Conservation (phyloP, 305 asterid species). For the Fraxinus sp. region DNA sequence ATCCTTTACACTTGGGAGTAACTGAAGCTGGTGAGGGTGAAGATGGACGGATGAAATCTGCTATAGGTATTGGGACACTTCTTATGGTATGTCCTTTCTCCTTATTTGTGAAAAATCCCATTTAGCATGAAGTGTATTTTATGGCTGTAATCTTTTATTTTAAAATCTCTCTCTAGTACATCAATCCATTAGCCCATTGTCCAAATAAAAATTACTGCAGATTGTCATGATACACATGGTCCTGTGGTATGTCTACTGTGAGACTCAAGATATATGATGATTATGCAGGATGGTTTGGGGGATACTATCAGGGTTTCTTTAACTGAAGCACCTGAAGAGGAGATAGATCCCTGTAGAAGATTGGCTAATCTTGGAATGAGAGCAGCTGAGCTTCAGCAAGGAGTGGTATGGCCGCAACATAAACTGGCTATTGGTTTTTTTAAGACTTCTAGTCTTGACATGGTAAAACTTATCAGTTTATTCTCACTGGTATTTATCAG, state of each 20-base stretch:
- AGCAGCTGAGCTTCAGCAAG: slow-evolving; percentile 90
- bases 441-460: slow-evolving; percentile 17
- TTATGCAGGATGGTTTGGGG: slow-evolving; percentile 87
- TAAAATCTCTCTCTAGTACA: not conserved
- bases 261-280: slow-evolving; percentile 22
- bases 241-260: not conserved
- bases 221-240: not conserved
- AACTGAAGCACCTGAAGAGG: slow-evolving; percentile 93
- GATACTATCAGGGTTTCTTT: slow-evolving; percentile 97
- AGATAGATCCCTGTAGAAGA: slow-evolving; percentile 96
- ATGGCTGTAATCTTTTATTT: slow-evolving; percentile 4
- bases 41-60: slow-evolving; percentile 99
- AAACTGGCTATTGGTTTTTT: slow-evolving; percentile 19
- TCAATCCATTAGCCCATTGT: not conserved
- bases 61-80: slow-evolving; percentile 96
- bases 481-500: slow-evolving; percentile 40
- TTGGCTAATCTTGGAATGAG: slow-evolving; percentile 93
- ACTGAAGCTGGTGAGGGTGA: slow-evolving; percentile 99
- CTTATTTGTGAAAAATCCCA: slow-evolving; percentile 11
- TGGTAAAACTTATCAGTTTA: slow-evolving; percentile 1
- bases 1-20: slow-evolving; percentile 95
- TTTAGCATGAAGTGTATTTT: not conserved
- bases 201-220: not conserved
- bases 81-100: slow-evolving; percentile 46
- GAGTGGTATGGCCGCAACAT: slow-evolving; percentile 71